phyloP scores from a whole-genome alignment of 805 yeast genomes.

The Ogataea trehalophila region DNA sequence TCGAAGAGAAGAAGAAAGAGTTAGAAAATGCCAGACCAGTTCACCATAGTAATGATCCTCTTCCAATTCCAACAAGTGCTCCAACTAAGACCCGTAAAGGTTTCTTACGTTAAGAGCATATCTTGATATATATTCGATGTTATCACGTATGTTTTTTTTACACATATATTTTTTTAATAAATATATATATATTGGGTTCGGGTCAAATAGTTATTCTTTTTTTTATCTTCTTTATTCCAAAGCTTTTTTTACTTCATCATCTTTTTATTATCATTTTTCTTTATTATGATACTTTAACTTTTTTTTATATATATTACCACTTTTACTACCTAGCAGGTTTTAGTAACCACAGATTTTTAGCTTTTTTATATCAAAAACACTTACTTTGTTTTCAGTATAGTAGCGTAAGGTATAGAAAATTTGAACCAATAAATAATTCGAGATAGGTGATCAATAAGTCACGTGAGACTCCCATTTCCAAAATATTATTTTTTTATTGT shows the following conservation, averaged over 20 bases:
- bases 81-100: slow-evolving; percentile 72
- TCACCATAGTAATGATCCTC: slow-evolving; percentile 36
- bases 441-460: too few relatives aligned
- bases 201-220: not conserved
- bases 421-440: too few relatives aligned
- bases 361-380: too few relatives aligned
- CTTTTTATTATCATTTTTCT: not conserved
- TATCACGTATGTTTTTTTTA: not conserved
- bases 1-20: slow-evolving; percentile 86
- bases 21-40: slow-evolving; percentile 56
- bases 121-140: not conserved
- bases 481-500: too few relatives aligned
- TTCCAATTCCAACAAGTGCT: slow-evolving; percentile 32
- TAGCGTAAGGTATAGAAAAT: not conserved
- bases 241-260: not conserved
- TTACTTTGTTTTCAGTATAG: not conserved
- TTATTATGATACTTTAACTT: not conserved
- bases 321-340: too few relatives aligned
- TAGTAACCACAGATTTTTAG: too few relatives aligned
- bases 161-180: not conserved
- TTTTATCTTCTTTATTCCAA: not conserved
- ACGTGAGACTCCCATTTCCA: too few relatives aligned
- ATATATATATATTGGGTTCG: not conserved
- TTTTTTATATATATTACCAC: too few relatives aligned
- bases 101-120: slow-evolving; percentile 50